Conservation (phyloP, 2,329 filamentous ascomycete species). For the Pyrenophora graminea region DNA sequence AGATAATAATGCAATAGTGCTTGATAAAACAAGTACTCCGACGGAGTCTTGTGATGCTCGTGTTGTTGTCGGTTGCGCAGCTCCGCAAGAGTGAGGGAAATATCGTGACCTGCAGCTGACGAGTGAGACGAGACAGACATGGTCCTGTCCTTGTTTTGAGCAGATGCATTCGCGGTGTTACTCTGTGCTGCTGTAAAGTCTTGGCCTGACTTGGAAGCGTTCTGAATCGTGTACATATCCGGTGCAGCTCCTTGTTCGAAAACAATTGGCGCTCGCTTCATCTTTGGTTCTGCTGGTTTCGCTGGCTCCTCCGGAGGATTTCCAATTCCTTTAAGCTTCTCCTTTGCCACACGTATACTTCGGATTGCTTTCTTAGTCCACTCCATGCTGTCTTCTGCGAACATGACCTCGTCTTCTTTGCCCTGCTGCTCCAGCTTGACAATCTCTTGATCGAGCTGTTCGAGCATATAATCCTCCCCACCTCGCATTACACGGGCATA, state of each 20-base stretch:
- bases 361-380: slow-evolving; percentile 86
- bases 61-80: slow-evolving; percentile 52
- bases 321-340: slow-evolving; percentile 71
- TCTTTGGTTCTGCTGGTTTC: slow-evolving; percentile 56
- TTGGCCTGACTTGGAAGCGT: slow-evolving; percentile 52
- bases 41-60: slow-evolving; percentile 50
- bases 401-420: slow-evolving; percentile 87
- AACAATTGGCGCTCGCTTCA: slow-evolving; percentile 54
- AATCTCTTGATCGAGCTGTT: slow-evolving; percentile 81
- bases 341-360: slow-evolving; percentile 73
- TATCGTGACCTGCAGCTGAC: slow-evolving; percentile 34
- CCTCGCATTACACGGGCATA: slow-evolving; percentile 97
- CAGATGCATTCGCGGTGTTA: slow-evolving; percentile 8
- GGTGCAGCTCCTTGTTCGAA: slow-evolving; percentile 56
- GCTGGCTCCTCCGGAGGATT: slow-evolving; percentile 62
- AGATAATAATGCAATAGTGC: slow-evolving; percentile 86
- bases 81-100: slow-evolving; percentile 52
- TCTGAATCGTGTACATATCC: slow-evolving; percentile 57
- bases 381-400: slow-evolving; percentile 81
- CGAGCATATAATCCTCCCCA: slow-evolving; percentile 81
- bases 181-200: slow-evolving; percentile 36
- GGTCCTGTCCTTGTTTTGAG: slow-evolving; percentile 22
- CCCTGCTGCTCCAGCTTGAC: slow-evolving; percentile 74
- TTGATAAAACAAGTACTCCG: slow-evolving; percentile 84
- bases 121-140: slow-evolving; percentile 39